Conservation (phyloP, 768 basidiomycete genomes). For the Kwoniella sp. region DNA sequence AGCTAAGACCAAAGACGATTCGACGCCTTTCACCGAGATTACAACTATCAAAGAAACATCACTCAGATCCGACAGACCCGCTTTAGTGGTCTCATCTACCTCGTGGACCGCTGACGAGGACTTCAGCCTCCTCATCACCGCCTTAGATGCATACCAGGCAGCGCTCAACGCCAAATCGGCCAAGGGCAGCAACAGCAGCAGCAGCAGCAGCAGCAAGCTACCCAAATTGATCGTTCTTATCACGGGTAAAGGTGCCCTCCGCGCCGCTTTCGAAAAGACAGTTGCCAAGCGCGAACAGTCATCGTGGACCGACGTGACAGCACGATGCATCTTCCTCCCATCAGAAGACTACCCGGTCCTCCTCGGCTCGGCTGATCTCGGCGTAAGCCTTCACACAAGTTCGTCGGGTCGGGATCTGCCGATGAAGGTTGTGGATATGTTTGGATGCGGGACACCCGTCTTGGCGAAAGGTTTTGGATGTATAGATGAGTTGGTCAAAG, state of each 20-base stretch:
- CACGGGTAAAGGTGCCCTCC: constrained; percentile 86
- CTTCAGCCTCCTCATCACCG: constrained; percentile 78
- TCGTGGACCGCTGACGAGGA: constrained; percentile 99
- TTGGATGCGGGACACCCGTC: constrained; percentile 92
- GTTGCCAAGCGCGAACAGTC: constrained; percentile 64
- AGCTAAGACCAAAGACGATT: constrained; percentile 43
- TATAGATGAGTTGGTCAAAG: constrained; percentile 80
- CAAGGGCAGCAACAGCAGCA: no score
- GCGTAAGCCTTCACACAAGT: constrained; percentile 86
- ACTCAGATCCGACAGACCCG: constrained; percentile 74
- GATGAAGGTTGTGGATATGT: constrained; percentile 99
- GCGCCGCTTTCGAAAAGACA: constrained; percentile 71
- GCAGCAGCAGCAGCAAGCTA: no score
- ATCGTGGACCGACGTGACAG: constrained; percentile 61
- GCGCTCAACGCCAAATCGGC: constrained; percentile 53
- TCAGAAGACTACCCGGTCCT: constrained; percentile 85
- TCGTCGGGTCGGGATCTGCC: constrained; percentile 89
- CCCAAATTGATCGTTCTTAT: constrained; percentile 81
- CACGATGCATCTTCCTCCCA: constrained; percentile 74
- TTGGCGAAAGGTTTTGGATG: constrained; percentile 85
- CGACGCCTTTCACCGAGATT: constrained; percentile 64
- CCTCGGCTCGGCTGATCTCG: constrained; percentile 87
- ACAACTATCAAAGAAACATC: constrained; percentile 61
- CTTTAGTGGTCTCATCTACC: constrained; percentile 85
- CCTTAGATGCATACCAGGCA: constrained; percentile 72